Base-by-base conservation (phyloP, 2,329 filamentous ascomycete species). In the Trichoderma sp. region DNA sequence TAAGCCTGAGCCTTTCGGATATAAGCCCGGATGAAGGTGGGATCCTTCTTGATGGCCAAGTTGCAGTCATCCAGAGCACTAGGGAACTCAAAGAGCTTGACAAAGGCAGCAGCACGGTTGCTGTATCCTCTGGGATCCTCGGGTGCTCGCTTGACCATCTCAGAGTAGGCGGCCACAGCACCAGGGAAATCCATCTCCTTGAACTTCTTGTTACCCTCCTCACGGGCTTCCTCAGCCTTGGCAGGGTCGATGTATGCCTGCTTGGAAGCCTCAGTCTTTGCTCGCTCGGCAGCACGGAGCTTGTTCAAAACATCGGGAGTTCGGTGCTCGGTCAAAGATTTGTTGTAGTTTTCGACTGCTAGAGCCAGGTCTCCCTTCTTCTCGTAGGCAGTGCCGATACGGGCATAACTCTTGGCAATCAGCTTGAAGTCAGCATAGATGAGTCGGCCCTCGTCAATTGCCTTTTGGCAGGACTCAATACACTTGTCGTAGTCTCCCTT, bases 361-460 rank as follows among this genome's bases (percentile, higher is more conserved):
- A 91, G 89, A 69, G 88, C 81, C 12, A 96, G 85, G 77, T 98
- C 92, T 75, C 92, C 93, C 80, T 92, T 84, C 85, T 94, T 97
- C 87, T 99, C 96, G 81, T 98, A 94, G 0, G 95, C 91, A n/a
- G 91, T 89, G 74, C 96, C 96, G 76, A 99, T 97, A 76, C 96
- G 94, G 50, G 95, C 94, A 78, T 96, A 98, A n/a, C 95, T 93
- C 90, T 98, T 98, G 80, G 97, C 95, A 75, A 99, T 95, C 79
- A 95, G 88, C 89, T 99, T 99, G 87, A 98, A 99, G 84, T 99
- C 96, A 74, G 96, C 95, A 71, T 94, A 92, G 76, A 97, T 90
- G 77, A 92, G 88, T 72, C 96, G 93, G 70, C 96, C 96, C 81
- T 98, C 92, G 76, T 97, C 92, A 68, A 97, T 88, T 12, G 97